These are phyloP conservation scores for Salvia sclarea DNA, from an alignment of 305 asterid species.

Conservation along the genomic window DNA sequence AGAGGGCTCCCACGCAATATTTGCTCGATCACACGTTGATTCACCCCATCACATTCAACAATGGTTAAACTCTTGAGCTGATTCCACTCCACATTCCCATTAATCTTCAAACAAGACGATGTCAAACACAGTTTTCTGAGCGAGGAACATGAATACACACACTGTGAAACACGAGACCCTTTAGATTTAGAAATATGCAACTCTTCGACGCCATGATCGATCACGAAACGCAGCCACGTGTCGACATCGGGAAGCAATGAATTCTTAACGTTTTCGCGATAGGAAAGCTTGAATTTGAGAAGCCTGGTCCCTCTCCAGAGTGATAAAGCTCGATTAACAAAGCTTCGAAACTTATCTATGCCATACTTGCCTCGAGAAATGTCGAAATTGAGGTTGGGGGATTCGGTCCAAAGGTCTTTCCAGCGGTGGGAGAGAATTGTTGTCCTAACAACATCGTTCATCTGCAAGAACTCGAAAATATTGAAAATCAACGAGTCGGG, in stretches of 20 bases:
- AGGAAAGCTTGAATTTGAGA: neutral
- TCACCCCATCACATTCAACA: too few relatives aligned
- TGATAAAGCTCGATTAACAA: neutral
- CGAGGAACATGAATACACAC: neutral
- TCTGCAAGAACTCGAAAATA: neutral
- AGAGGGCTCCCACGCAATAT: neutral
- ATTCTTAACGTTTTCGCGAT: too few relatives aligned
- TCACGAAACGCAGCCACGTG: neutral
- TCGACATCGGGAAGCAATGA: too few relatives aligned
- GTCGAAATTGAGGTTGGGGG: neutral
- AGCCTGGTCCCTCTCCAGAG: neutral
- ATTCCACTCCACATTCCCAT: neutral
- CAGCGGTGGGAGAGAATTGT: neutral
- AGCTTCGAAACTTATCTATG: neutral
- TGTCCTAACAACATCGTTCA: neutral
- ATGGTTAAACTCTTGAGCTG: neutral
- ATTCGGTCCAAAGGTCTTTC: neutral
- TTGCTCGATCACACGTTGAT: too few relatives aligned
- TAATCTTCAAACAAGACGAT: too few relatives aligned
- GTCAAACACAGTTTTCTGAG: too few relatives aligned
- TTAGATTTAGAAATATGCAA: too few relatives aligned
- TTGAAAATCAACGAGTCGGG: neutral
- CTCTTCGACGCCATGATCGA: neutral
- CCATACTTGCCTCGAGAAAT: too few relatives aligned
- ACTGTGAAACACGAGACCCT: neutral